These are phyloP conservation scores for Dactylellina sp. DNA, from an alignment of 2,329 filamentous ascomycete genomes.

Conservation along the genomic window DNA sequence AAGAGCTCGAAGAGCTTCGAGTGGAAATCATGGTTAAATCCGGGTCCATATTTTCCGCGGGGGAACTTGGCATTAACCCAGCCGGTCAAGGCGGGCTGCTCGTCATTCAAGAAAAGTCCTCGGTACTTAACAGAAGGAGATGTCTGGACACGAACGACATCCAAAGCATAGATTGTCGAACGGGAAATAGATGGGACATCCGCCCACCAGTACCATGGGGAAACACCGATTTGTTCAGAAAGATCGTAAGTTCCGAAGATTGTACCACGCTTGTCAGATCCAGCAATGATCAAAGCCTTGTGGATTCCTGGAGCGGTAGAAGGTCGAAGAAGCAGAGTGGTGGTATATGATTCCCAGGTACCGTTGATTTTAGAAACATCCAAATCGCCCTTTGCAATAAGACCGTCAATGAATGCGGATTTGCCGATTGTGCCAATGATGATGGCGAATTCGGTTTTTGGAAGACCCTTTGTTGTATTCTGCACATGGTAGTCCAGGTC, in stretches of 20 bases:
- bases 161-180: conserved; percentile 69
- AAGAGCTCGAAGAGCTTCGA: conserved; percentile 77
- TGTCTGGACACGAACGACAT: conserved; percentile 70
- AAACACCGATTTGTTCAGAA: conserved; percentile 79
- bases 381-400: conserved; percentile 70
- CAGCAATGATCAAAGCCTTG: conserved; percentile 75
- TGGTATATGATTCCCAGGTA: conserved; percentile 77
- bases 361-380: conserved; percentile 71
- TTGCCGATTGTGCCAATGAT: conserved; percentile 77
- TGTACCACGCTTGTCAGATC: conserved; percentile 74
- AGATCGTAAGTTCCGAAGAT: conserved; percentile 79
- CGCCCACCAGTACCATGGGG: conserved; percentile 77
- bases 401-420: conserved; percentile 71
- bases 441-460: conserved; percentile 68
- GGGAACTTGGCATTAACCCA: conserved; percentile 73
- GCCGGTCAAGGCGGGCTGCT: conserved; percentile 75
- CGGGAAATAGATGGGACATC: conserved; percentile 71
- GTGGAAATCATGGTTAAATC: conserved; percentile 74
- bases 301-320: conserved; percentile 67
- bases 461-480: conserved; percentile 51
- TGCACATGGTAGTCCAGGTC: conserved; percentile 52
- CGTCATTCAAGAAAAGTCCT: conserved; percentile 78
- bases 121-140: conserved; percentile 75
- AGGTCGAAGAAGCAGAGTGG: conserved; percentile 71
- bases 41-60: conserved; percentile 64